phyloP scores from a whole-genome alignment of 352 stramenopile genomes.

The Pythium biforme region DNA sequence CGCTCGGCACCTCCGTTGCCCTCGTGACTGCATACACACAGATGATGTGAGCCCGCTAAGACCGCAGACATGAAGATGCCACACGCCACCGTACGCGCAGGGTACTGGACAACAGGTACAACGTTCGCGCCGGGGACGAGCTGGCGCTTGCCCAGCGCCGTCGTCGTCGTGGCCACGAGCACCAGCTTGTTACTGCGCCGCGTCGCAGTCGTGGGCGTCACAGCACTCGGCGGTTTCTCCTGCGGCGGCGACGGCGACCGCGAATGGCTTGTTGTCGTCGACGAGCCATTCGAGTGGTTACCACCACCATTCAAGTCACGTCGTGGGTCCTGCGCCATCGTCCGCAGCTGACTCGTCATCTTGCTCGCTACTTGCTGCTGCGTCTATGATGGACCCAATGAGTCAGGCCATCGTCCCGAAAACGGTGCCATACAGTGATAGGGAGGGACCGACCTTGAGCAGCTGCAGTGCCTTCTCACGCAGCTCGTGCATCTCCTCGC shows the following conservation, averaged over 20 bases:
- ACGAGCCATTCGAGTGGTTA: neutral
- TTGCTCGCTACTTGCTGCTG: slow-evolving; percentile 16
- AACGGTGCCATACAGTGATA: no score
- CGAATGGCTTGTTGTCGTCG: neutral
- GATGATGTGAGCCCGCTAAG: neutral
- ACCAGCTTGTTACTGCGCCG: slow-evolving; percentile 17
- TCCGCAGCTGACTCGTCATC: slow-evolving; percentile 17
- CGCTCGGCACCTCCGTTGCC: neutral
- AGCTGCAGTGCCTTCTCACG: slow-evolving; percentile 18
- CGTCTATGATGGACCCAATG: neutral
- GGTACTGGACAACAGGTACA: neutral
- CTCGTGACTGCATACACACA: neutral
- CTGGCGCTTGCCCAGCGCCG: slow-evolving; percentile 16
- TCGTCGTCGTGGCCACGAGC: slow-evolving; percentile 8
- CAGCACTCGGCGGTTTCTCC: neutral
- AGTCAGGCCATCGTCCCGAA: no score
- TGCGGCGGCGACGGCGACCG: slow-evolving; percentile 10
- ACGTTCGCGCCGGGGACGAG: neutral
- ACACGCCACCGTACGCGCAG: neutral
- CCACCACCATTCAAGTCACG: no score
- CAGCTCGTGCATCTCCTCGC: slow-evolving; percentile 20
- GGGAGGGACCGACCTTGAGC: slow-evolving; percentile 6
- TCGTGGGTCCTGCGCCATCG: slow-evolving; percentile 2
- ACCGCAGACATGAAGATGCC: neutral
- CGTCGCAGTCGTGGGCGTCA: neutral